Evolutionary conservation across 1,284 basidiomycete species (phyloP).

Genomic region (Puccinia sorghi): DNA sequence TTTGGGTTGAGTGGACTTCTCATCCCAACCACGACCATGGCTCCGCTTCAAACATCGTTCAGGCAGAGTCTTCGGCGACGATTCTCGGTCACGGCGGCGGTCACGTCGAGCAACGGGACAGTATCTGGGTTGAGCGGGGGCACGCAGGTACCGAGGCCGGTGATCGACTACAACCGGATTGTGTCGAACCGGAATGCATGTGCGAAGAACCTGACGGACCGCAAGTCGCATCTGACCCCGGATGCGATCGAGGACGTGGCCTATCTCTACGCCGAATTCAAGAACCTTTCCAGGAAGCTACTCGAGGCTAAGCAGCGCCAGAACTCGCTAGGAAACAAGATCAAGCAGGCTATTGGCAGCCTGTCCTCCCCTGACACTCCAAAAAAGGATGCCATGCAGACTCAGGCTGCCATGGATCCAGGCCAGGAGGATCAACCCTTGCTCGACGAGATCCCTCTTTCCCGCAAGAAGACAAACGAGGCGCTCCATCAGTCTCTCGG

Average conservation of each 20-base stretch:
- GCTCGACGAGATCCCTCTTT: not conserved
- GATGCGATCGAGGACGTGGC: conserved; percentile 51
- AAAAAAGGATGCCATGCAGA: not conserved
- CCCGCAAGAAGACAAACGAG: conserved; percentile 12
- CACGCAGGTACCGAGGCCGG: conserved; percentile 49
- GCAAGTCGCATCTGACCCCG: conserved; percentile 51
- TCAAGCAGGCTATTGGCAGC: conserved; percentile 29
- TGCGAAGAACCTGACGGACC: conserved; percentile 52
- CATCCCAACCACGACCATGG: not conserved
- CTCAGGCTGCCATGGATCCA: not conserved
- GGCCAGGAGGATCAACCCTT: conserved; percentile 17
- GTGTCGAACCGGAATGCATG: conserved; percentile 29
- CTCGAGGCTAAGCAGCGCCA: conserved; percentile 50
- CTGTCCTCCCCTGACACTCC: not conserved
- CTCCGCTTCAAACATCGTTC: not conserved
- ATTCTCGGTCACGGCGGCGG: not conserved
- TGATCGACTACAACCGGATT: conserved; percentile 52
- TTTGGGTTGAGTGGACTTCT: no score
- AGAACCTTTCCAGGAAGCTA: conserved; percentile 23
- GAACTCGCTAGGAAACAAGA: conserved; percentile 48
- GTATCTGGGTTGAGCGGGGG: conserved; percentile 6
- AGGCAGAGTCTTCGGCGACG: not conserved
- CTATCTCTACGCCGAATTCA: conserved; percentile 50
- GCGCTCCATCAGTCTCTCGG: conserved; percentile 22
- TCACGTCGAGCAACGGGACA: not conserved